Conservation (phyloP, 116 monocot genomes). For the Thalassia testudinum region DNA sequence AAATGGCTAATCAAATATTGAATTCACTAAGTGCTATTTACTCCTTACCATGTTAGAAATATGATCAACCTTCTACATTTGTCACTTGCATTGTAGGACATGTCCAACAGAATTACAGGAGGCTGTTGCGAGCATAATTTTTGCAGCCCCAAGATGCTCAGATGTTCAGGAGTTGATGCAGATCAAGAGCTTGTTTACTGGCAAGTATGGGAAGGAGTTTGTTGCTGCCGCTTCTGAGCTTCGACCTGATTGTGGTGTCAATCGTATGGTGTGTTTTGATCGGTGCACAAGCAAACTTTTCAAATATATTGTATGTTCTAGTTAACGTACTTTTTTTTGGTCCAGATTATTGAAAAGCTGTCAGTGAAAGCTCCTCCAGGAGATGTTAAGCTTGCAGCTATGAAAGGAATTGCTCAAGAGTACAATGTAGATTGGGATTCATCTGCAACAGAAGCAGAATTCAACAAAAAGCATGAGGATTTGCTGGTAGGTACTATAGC, state of each 20-base stretch:
- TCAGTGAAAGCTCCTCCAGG: conserved; percentile 49
- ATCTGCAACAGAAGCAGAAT: conserved; percentile 64
- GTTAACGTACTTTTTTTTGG: neutral
- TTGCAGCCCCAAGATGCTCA: conserved; percentile 93
- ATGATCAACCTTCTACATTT: too few species aligned
- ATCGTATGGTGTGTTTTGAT: conserved; percentile 48
- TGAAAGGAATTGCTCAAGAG: conserved; percentile 63
- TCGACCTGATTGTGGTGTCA: conserved; percentile 74
- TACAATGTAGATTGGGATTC: conserved; percentile 74
- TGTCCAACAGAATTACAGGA: conserved; percentile 86
- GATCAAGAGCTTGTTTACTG: conserved; percentile 52
- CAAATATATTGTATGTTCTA: neutral
- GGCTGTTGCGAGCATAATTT: conserved; percentile 84
- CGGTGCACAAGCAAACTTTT: neutral
- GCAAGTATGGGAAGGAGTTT: conserved; percentile 96
- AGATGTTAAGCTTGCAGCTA: conserved; percentile 40
- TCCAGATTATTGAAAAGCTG: conserved; percentile 91
- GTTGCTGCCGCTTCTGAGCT: conserved; percentile 73
- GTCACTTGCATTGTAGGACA: conserved; percentile 27
- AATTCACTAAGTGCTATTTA: too few species aligned
- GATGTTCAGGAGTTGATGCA: conserved; percentile 88
- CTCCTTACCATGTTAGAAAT: too few species aligned
- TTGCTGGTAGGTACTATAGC: conserved; percentile 42
- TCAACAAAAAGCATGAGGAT: conserved; percentile 81
- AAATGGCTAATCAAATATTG: too few species aligned